Conservation (phyloP, 805 yeast genomes). For the Ogataea allantospora region DNA sequence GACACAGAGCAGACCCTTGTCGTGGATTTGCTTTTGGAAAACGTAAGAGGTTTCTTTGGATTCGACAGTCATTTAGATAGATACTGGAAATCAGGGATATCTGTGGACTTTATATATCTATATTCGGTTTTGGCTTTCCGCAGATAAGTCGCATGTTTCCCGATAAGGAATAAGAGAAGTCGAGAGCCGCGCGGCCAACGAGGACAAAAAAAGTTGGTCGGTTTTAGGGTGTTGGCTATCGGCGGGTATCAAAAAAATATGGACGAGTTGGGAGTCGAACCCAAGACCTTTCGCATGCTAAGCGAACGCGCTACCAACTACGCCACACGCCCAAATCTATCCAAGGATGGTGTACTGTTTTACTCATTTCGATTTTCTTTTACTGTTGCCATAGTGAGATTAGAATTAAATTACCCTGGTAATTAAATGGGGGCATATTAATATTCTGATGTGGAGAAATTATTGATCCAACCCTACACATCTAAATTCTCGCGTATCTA, state of each 20-base stretch:
- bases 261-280: slow-evolving; percentile 79
- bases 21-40: slow-evolving; percentile 42
- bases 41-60: slow-evolving; percentile 33
- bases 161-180: slow-evolving; percentile 5
- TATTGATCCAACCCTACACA: too few relatives aligned
- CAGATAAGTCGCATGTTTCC: slow-evolving; percentile 13
- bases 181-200: too few relatives aligned
- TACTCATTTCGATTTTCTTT: neutral
- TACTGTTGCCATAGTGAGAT: neutral
- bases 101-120: slow-evolving; percentile 1
- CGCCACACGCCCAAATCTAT: slow-evolving; percentile 64
- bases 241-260: slow-evolving; percentile 20
- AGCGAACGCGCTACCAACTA: slow-evolving; percentile 80
- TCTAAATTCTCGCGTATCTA: too few relatives aligned
- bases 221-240: too few relatives aligned
- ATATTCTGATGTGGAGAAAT: too few relatives aligned
- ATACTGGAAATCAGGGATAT: neutral
- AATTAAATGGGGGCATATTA: neutral
- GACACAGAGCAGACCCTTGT: slow-evolving; percentile 39
- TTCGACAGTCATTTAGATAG: slow-evolving; percentile 27
- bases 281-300: slow-evolving; percentile 80
- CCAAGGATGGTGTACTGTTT: neutral
- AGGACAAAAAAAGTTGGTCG: too few relatives aligned
- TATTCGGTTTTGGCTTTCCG: slow-evolving; percentile 10
- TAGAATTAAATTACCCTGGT: neutral